phyloP scores from a whole-genome alignment of 345 rosid genomes.

The Durio zibethinus region DNA sequence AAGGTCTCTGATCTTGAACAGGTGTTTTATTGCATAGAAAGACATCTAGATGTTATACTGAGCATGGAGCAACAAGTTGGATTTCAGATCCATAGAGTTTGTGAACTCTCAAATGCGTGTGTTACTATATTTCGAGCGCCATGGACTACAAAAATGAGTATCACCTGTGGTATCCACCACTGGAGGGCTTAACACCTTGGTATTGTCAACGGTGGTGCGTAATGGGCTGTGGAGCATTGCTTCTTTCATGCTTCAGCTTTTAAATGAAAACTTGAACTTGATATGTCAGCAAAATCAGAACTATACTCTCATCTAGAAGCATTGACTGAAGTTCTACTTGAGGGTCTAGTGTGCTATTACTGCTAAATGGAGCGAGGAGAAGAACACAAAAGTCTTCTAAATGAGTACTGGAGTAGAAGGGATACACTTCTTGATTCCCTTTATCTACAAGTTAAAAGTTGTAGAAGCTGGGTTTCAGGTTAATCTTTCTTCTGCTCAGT shows the following conservation, averaged over 20 bases:
- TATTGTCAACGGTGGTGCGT: slow-evolving; percentile 60
- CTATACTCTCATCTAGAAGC: slow-evolving; percentile 53
- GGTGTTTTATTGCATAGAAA: slow-evolving; percentile 70
- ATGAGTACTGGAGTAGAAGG: slow-evolving; percentile 75
- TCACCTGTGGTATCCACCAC: slow-evolving; percentile 91
- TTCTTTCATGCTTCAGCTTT: slow-evolving; percentile 64
- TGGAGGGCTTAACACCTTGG: slow-evolving; percentile 84
- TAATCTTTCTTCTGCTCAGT: slow-evolving; percentile 19
- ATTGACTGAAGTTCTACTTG: slow-evolving; percentile 70
- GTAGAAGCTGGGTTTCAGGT: slow-evolving; percentile 51
- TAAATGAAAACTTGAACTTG: slow-evolving; percentile 52
- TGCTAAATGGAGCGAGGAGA: slow-evolving; percentile 67
- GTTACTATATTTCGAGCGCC: slow-evolving; percentile 57
- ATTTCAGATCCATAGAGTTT: slow-evolving; percentile 64
- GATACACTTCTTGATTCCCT: slow-evolving; percentile 69
- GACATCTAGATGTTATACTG: slow-evolving; percentile 63
- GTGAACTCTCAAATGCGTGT: slow-evolving; percentile 75
- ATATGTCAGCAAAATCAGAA: slow-evolving; percentile 56
- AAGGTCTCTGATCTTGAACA: slow-evolving; percentile 92
- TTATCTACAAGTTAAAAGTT: slow-evolving; percentile 57
- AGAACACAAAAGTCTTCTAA: slow-evolving; percentile 59
- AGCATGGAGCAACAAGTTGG: slow-evolving; percentile 51
- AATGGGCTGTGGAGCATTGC: slow-evolving; percentile 82
- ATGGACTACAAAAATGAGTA: slow-evolving; percentile 69
- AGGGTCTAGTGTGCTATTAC: slow-evolving; percentile 60